Evolutionary conservation across 495 filamentous ascomycete species (phyloP).

Genomic region (Penicillium arizonense): DNA sequence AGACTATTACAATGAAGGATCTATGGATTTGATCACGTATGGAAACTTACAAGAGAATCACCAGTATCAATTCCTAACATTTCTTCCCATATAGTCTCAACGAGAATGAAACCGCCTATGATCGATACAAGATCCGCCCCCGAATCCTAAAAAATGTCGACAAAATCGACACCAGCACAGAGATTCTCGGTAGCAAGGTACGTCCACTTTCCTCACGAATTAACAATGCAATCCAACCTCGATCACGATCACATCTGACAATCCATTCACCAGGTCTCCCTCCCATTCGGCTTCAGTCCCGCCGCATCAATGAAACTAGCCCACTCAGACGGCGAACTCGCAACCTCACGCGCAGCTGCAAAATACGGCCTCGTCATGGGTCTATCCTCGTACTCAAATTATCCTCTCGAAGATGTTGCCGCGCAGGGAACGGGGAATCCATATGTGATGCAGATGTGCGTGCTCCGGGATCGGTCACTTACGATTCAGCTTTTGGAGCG

Average conservation of each 20-base stretch:
- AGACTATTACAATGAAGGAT: conserved; percentile 53
- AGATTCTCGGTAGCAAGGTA: conserved; percentile 42
- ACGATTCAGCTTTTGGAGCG: conserved; percentile 83
- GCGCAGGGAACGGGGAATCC: conserved; percentile 38
- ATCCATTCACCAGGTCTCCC: conserved; percentile 50
- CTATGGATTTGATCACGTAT: conserved; percentile 39
- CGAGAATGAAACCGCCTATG: conserved; percentile 52
- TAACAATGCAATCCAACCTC: not conserved
- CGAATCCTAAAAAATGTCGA: conserved; percentile 55
- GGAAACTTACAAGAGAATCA: not conserved
- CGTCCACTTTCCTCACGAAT: not conserved
- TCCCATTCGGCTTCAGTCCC: conserved; percentile 86
- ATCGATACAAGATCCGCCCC: conserved; percentile 53
- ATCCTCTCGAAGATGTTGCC: conserved; percentile 51
- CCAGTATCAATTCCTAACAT: not conserved
- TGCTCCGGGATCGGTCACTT: conserved; percentile 84
- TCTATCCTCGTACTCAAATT: conserved; percentile 53
- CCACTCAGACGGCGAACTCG: conserved; percentile 78
- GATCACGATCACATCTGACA: not conserved
- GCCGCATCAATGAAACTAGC: conserved; percentile 86
- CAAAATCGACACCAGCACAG: conserved; percentile 45
- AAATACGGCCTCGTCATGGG: conserved; percentile 67
- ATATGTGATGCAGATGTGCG: conserved; percentile 77
- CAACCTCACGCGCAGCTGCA: conserved; percentile 73
- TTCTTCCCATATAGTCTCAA: conserved; percentile 27